Percentiles rank a stretch among this genome's conserved stretches.
Conservation (phyloP, 345 rosid species). For the Alliaria petiolata region DNA sequence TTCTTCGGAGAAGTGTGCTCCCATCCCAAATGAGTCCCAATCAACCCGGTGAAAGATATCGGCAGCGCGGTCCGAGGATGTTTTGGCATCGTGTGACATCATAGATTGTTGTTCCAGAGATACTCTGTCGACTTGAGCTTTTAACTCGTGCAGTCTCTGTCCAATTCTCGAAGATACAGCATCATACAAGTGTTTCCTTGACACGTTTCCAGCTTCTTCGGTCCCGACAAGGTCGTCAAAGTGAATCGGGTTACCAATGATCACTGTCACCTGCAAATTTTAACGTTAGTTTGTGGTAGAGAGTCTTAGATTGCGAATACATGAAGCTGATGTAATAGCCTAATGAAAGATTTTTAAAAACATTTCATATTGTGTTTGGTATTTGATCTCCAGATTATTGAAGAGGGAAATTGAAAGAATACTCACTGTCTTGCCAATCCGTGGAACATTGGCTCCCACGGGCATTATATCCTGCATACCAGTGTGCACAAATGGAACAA, state of each 20-base stretch:
- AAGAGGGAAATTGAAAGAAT: not conserved
- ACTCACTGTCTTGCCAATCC: constrained; percentile 85
- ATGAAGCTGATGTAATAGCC: not conserved
- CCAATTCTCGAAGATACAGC: constrained; percentile 84
- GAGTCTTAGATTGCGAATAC: too few relatives aligned
- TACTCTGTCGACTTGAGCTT: constrained; percentile 61
- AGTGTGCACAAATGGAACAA: constrained; percentile 87
- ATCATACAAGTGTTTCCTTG: constrained; percentile 77
- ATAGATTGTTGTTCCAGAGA: constrained; percentile 43
- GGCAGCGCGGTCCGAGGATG: constrained; percentile 36
- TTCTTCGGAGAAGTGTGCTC: constrained; percentile 25
- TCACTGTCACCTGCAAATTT: constrained; percentile 67
- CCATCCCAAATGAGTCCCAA: constrained; percentile 57
- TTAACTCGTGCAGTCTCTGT: constrained; percentile 49
- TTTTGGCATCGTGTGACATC: constrained; percentile 14
- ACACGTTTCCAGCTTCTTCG: constrained; percentile 40
- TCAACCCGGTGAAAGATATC: constrained; percentile 47
- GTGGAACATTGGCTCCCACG: constrained; percentile 77
- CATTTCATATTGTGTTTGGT: too few relatives aligned
- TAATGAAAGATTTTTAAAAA: not conserved
- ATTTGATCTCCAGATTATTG: too few relatives aligned
- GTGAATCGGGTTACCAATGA: constrained; percentile 79
- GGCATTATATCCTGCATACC: constrained; percentile 99
- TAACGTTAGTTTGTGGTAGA: not conserved
- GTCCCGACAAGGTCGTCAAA: constrained; percentile 58